Evolutionary conservation across 345 rosid genomes (phyloP).

Genomic region (Populus alba): DNA sequence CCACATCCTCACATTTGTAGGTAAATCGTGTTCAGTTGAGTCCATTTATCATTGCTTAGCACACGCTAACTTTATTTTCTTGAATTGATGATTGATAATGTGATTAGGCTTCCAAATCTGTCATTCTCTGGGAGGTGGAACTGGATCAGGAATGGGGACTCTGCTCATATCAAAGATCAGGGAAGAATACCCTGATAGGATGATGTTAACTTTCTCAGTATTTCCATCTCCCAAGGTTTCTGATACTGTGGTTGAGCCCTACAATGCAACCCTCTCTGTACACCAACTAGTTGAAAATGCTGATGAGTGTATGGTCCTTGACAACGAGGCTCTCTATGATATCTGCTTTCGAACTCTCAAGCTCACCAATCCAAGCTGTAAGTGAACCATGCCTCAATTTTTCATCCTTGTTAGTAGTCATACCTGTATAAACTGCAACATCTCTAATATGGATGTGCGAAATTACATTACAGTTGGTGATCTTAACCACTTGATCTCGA

Average conservation of each 20-base stretch:
- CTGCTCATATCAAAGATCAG: slow-evolving; percentile 57
- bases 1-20: not conserved
- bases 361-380: slow-evolving; percentile 62
- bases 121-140: slow-evolving; percentile 63
- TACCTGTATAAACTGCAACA: too few species aligned
- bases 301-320: slow-evolving; percentile 65
- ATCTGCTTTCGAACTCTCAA: slow-evolving; percentile 64
- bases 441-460: not conserved
- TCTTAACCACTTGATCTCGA: slow-evolving; percentile 76
- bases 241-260: slow-evolving; percentile 63
- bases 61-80: not conserved
- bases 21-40: not conserved
- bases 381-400: not conserved
- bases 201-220: slow-evolving; percentile 62
- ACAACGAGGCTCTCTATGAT: slow-evolving; percentile 60
- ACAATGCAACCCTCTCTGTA: slow-evolving; percentile 58
- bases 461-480: slow-evolving; percentile 55
- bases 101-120: slow-evolving; percentile 54
- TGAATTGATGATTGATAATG: not conserved
- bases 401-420: too few species aligned
- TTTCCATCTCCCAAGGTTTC: slow-evolving; percentile 65
- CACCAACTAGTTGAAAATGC: slow-evolving; percentile 66
- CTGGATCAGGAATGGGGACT: slow-evolving; percentile 66
- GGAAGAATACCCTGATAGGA: slow-evolving; percentile 58
- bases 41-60: not conserved